Evolutionary conservation across 768 basidiomycete species (phyloP), one percentile per base, ranked within the genome.

Genomic region (Calvatia gigantea): DNA sequence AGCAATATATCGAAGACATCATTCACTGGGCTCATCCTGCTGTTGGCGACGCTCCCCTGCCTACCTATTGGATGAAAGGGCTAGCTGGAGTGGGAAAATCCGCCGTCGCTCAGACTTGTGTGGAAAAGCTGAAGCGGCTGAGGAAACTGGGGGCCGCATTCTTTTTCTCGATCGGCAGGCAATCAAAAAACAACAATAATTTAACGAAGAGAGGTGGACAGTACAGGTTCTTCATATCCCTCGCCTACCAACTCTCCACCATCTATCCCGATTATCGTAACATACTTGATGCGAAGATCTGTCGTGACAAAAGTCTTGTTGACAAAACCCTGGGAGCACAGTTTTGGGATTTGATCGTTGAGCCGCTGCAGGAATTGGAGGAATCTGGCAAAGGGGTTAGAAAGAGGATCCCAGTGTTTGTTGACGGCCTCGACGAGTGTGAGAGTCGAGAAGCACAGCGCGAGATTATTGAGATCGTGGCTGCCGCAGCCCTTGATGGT

Each of bases 61-160:
- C 49, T 9, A 31, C 33, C 17, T 37, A 12, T 37, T 52, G 33
- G 35, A 37, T 58, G 49, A 58, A 25, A 27, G 57, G 57, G 2
- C 51, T 48, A 17, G 57, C 51, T 2, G 57, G 57, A 1, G 51
- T 45, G 1, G 57, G 57, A 6, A 58, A 58, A 45, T 52, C 57
- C 3, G 51, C 57, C 23, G 27, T 58, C 8, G 42, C 57, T 2
- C 43, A 52, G 35, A 58, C 51, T 2, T 47, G 51, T 14, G 43
- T 43, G 15, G 29, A 44, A 12, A 43, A 38, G 25, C 43, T 58
- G 7, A 17, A 35, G 7, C 1, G 39, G 8, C 23, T 27, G 6
- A 28, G 52, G 1, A 27, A 19, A 3, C 57, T 58, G 8, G 57
- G 57, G 4, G 57, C 51, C 8, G 28, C 51, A 27, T 58, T 54